A percentile compares a stretch with the other conserved stretches of the same genome.
phyloP scores from a whole-genome alignment of 1,284 basidiomycete genomes.

The Ganoderma meredithae region DNA sequence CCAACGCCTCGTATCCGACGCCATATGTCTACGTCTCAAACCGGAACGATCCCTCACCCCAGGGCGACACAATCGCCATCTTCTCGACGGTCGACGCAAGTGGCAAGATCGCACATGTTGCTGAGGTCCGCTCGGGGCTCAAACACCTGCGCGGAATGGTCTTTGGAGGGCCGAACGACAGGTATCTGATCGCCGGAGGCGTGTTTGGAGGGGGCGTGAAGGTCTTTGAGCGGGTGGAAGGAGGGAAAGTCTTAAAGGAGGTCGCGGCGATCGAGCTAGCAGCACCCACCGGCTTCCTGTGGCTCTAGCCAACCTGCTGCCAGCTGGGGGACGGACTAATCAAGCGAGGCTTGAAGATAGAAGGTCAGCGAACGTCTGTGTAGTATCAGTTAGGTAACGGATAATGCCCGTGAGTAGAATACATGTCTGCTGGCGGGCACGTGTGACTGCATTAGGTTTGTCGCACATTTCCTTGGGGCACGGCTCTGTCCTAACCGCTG shows the following conservation, averaged over 20 bases:
- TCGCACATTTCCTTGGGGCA: no score
- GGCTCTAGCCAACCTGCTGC: constrained; percentile 29
- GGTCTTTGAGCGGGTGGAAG: constrained; percentile 45
- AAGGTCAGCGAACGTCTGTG: not conserved
- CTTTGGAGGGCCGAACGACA: constrained; percentile 44
- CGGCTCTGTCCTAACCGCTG: not conserved
- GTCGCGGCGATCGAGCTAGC: constrained; percentile 40
- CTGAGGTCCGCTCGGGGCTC: constrained; percentile 46
- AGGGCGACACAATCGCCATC: constrained; percentile 71
- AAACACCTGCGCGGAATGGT: constrained; percentile 46
- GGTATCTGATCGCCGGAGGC: constrained; percentile 46
- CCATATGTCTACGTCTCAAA: constrained; percentile 76
- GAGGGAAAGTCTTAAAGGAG: constrained; percentile 43
- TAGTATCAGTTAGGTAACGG: not conserved
- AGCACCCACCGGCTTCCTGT: constrained; percentile 44
- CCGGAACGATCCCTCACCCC: constrained; percentile 60
- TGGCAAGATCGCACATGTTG: constrained; percentile 38
- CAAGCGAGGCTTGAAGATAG: not conserved
- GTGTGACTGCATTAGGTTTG: constrained; percentile 2
- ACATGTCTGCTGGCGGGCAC: not conserved
- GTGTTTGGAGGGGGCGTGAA: constrained; percentile 43
- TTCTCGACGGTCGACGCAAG: constrained; percentile 43
- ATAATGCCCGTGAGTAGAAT: not conserved
- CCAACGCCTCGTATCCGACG: constrained; percentile 52
- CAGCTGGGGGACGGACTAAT: constrained; percentile 2